phyloP scores from a whole-genome alignment of 208 protist species.

The Wallacemonas sp. region DNA sequence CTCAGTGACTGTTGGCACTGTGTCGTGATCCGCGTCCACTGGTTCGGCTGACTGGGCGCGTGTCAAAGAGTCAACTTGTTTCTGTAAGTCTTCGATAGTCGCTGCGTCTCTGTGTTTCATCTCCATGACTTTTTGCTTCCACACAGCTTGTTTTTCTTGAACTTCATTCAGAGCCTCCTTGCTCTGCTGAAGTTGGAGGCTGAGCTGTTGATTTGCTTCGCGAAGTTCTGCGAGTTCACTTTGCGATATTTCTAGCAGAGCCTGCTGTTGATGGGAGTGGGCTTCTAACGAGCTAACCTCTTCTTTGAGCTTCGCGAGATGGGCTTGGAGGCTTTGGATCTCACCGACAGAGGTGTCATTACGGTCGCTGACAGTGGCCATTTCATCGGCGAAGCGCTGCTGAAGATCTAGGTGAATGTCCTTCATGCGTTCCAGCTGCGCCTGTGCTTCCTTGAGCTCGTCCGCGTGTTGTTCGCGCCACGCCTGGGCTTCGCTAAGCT shows the following conservation, averaged over 20 bases:
- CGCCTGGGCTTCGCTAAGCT: not conserved
- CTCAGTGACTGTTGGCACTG: not conserved
- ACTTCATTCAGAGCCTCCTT: conserved; percentile 9
- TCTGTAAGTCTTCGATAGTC: conserved; percentile 30
- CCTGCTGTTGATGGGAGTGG: conserved; percentile 23
- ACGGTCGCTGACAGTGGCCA: conserved; percentile 19
- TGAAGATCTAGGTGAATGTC: conserved; percentile 25
- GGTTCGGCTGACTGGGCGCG: not conserved
- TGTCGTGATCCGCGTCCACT: not conserved
- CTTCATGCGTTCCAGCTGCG: conserved; percentile 31
- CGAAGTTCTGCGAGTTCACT: conserved; percentile 14
- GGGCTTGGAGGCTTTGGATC: not conserved
- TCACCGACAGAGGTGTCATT: conserved; percentile 14
- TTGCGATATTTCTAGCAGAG: conserved; percentile 14
- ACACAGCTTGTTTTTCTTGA: conserved; percentile 19
- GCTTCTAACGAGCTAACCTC: conserved; percentile 29
- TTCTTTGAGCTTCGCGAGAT: conserved; percentile 8
- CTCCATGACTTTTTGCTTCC: conserved; percentile 54
- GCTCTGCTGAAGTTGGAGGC: conserved; percentile 7
- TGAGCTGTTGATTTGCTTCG: conserved; percentile 10
- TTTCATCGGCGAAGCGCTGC: conserved; percentile 27
- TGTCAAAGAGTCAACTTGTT: conserved; percentile 10
- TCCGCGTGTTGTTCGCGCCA: conserved; percentile 2
- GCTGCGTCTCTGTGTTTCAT: conserved; percentile 47
- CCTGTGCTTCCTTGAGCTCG: conserved; percentile 14